A percentile compares a stretch with the other conserved stretches of the same genome.
These are phyloP conservation scores for Nicotiana attenuata DNA, from an alignment of 257 asterid species.

Conservation along the genomic window DNA sequence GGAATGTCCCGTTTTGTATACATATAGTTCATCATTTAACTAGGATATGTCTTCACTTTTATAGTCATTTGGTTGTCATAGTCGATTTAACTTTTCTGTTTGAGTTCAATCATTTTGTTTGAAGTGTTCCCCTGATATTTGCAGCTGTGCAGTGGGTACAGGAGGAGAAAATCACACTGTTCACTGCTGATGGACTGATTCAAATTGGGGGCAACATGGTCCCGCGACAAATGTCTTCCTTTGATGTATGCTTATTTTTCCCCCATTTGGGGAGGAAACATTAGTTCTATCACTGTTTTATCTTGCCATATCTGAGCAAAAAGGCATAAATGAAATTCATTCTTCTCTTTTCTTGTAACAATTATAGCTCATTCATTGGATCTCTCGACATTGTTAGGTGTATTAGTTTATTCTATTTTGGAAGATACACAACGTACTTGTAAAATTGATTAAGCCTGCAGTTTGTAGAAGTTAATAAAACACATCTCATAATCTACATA, in stretches of 20 bases:
- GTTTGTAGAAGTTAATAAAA: not conserved
- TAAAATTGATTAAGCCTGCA: not conserved
- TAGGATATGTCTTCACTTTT: not conserved
- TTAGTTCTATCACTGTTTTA: not conserved
- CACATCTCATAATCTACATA: not conserved
- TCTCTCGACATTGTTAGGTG: not conserved
- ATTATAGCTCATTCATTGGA: not conserved
- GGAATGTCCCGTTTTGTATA: not conserved
- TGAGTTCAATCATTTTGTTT: not conserved
- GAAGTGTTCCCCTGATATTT: slow-evolving; percentile 1
- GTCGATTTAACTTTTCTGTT: not conserved
- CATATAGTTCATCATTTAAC: not conserved
- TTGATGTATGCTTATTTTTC: slow-evolving; percentile 42
- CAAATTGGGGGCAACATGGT: slow-evolving; percentile 92
- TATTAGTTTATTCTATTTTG: not conserved
- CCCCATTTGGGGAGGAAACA: not conserved
- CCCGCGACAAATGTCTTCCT: slow-evolving; percentile 54
- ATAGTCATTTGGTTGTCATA: not conserved
- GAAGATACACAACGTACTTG: not conserved
- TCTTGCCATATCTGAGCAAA: not conserved
- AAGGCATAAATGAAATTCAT: not conserved
- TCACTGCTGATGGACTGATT: slow-evolving; percentile 84
- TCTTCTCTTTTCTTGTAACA: not conserved
- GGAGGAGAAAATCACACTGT: slow-evolving; percentile 75
- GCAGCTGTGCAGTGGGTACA: slow-evolving; percentile 84